These are phyloP conservation scores for Clonostachys rosea DNA, from an alignment of 2,329 filamentous ascomycete genomes.

Conservation along the genomic window DNA sequence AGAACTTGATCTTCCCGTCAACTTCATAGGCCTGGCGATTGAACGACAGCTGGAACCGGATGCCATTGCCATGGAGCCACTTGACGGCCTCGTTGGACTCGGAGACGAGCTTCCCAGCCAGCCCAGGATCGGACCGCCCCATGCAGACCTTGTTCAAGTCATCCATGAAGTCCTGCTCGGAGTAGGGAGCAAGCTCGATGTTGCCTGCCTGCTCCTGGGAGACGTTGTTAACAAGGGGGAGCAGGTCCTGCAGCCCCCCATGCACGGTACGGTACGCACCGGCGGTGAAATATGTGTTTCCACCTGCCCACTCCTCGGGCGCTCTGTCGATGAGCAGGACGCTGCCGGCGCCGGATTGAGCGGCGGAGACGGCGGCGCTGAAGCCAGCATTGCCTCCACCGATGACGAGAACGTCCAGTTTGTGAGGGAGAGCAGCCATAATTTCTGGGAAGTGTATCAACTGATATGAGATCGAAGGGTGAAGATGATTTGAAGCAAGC, in stretches of 20 bases:
- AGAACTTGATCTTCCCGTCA: constrained; percentile 57
- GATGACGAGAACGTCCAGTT: constrained; percentile 43
- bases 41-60: constrained; percentile 57
- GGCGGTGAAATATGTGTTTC: constrained; percentile 62
- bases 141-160: constrained; percentile 54
- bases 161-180: constrained; percentile 41
- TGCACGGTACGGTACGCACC: constrained; percentile 58
- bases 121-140: constrained; percentile 42
- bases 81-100: constrained; percentile 45
- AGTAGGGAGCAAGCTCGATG: constrained; percentile 57
- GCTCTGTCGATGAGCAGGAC: constrained; percentile 58
- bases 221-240: constrained; percentile 59
- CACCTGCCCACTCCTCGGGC: constrained; percentile 53
- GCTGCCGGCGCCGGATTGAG: constrained; percentile 31
- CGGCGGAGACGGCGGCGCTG: constrained; percentile 52
- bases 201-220: constrained; percentile 31
- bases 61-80: constrained; percentile 50
- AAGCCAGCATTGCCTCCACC: constrained; percentile 64
- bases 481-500: neutral
- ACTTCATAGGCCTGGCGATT: constrained; percentile 63
- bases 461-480: neutral
- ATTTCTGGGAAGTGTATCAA: neutral
- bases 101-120: constrained; percentile 43
- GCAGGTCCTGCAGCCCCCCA: constrained; percentile 47
- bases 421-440: neutral